Percentiles rank a stretch among this genome's conserved stretches.
Evolutionary conservation across 2,329 filamentous ascomycete species (phyloP).

Genomic region (Aspergillus costaricaensis): DNA sequence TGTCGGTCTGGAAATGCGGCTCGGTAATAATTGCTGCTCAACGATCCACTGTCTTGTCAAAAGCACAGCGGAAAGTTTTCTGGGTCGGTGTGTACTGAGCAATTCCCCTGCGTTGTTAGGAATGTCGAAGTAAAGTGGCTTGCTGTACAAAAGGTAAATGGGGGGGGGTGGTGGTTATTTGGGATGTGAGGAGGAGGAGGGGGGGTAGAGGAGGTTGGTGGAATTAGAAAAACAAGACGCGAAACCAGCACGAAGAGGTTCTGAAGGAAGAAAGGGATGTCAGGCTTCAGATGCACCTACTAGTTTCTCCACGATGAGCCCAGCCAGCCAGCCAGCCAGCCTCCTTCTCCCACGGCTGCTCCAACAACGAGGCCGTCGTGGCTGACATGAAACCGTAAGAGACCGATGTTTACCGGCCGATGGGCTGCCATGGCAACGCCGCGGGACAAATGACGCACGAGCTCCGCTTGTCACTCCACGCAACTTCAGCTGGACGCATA

Average conservation of each 20-base stretch:
- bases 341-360: conserved; percentile 10
- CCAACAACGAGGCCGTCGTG: conserved; percentile 17
- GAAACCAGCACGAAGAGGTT: conserved; percentile 13
- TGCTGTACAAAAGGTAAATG: conserved; percentile 11
- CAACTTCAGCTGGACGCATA: neutral
- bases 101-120: neutral
- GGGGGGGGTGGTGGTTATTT: neutral
- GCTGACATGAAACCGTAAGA: conserved; percentile 22
- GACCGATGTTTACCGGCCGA: conserved; percentile 38
- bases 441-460: conserved; percentile 20
- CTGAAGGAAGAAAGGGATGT: conserved; percentile 22
- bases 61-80: conserved; percentile 14
- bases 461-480: conserved; percentile 8
- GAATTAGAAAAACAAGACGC: conserved; percentile 6
- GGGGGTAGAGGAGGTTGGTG: neutral
- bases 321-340: neutral
- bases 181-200: neutral
- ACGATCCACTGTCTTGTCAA: conserved; percentile 18
- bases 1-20: conserved; percentile 13
- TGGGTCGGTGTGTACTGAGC: neutral
- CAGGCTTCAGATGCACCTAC: conserved; percentile 9
- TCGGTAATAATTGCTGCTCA: conserved; percentile 19
- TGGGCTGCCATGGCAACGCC: conserved; percentile 42
- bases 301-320: conserved; percentile 14
- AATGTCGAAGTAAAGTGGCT: conserved; percentile 14